Evolutionary conservation across 352 stramenopile species (phyloP).

Genomic region (Phytophthora fragariaefolia): DNA sequence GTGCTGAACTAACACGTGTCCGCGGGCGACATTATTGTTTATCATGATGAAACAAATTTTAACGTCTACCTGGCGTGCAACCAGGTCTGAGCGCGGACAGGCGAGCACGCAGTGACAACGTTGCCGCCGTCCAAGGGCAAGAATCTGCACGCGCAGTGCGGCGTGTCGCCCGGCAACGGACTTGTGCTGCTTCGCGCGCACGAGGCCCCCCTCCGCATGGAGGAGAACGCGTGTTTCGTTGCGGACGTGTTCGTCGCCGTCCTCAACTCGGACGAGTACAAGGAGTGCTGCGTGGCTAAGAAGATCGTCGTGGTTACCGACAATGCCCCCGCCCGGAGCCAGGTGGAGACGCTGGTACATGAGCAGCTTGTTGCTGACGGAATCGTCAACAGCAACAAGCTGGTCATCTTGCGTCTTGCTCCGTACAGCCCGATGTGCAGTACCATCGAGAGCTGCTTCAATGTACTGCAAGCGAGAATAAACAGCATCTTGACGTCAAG

Average conservation of each 20-base stretch:
- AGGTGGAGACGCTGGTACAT: neutral
- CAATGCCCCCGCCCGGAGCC: neutral
- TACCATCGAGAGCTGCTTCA: neutral
- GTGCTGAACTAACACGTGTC: slow-evolving; percentile 17
- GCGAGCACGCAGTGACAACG: neutral
- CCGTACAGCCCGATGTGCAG: neutral
- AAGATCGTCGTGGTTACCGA: neutral
- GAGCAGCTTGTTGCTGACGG: neutral
- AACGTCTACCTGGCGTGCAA: slow-evolving; percentile 8
- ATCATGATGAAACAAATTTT: slow-evolving; percentile 27
- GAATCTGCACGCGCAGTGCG: neutral
- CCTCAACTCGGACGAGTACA: neutral
- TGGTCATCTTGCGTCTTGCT: neutral
- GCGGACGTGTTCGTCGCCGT: neutral
- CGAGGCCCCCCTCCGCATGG: neutral
- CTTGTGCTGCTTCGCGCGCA: neutral
- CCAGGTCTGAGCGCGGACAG: slow-evolving; percentile 12
- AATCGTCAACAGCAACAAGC: neutral
- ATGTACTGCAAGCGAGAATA: neutral
- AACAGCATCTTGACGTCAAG: neutral
- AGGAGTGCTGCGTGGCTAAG: neutral
- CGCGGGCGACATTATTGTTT: slow-evolving; percentile 29
- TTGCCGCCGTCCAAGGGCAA: neutral
- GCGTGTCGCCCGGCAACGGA: neutral
- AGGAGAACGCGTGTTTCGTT: neutral